Conservation (phyloP, 2,329 filamentous ascomycete genomes). For the Alternaria metachromatica region DNA sequence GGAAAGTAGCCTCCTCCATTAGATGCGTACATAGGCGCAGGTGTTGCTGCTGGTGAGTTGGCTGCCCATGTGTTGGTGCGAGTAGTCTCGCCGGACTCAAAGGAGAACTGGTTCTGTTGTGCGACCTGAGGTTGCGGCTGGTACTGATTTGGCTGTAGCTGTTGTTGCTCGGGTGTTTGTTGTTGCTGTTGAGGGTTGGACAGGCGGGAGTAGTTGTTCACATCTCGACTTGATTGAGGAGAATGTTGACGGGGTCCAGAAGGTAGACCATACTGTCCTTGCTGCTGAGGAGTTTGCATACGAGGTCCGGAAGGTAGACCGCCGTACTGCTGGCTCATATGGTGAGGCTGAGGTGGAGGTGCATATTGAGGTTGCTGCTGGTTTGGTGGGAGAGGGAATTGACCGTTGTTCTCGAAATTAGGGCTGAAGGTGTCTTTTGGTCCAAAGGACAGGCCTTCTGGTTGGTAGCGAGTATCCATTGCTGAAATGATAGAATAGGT, state of each 20-base stretch:
- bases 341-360: slow-evolving; percentile 14
- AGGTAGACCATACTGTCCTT: slow-evolving; percentile 22
- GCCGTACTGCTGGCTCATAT: slow-evolving; percentile 11
- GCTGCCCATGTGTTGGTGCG: slow-evolving; percentile 36
- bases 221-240: slow-evolving; percentile 11
- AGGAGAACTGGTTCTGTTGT: slow-evolving; percentile 14
- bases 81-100: slow-evolving; percentile 30
- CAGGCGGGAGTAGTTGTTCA: slow-evolving; percentile 13
- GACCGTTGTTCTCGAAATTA: slow-evolving; percentile 25
- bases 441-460: slow-evolving; percentile 34
- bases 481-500: slow-evolving; percentile 30
- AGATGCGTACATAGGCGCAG: slow-evolving; percentile 26
- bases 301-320: slow-evolving; percentile 22
- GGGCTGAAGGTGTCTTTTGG: slow-evolving; percentile 29
- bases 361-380: slow-evolving; percentile 22
- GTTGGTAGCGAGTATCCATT: slow-evolving; percentile 43
- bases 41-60: slow-evolving; percentile 17
- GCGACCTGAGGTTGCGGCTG: not conserved
- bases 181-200: slow-evolving; percentile 14
- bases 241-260: slow-evolving; percentile 9
- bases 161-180: slow-evolving; percentile 7
- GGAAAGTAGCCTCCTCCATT: slow-evolving; percentile 29
- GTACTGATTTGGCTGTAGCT: slow-evolving; percentile 15
- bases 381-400: slow-evolving; percentile 19
- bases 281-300: slow-evolving; percentile 20